A percentile compares a stretch with the other conserved stretches of the same genome.
phyloP scores from a whole-genome alignment of 768 basidiomycete species.

The Calvatia gigantea region DNA sequence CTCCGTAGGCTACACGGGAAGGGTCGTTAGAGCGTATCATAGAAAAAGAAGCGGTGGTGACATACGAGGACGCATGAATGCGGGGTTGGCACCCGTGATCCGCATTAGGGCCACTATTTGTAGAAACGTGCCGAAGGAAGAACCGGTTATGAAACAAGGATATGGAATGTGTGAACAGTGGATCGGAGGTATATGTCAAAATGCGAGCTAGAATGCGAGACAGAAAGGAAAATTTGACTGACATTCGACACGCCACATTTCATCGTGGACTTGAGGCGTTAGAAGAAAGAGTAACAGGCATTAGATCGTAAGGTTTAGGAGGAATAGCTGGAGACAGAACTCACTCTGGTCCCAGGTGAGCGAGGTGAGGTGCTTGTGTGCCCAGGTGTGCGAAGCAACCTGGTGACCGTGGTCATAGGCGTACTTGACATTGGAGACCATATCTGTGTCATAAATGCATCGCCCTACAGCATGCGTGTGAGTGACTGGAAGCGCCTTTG shows the following conservation, averaged over 20 bases:
- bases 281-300: neutral
- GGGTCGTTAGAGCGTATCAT: neutral
- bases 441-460: constrained; percentile 33
- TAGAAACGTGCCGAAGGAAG: neutral
- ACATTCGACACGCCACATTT: constrained; percentile 36
- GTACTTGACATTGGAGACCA: constrained; percentile 27
- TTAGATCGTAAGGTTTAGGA: neutral
- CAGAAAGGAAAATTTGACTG: constrained; percentile 3
- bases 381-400: constrained; percentile 45
- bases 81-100: constrained; percentile 39
- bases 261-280: constrained; percentile 25
- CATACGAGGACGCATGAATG: constrained; percentile 46
- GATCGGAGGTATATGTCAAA: neutral
- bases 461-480: constrained; percentile 17
- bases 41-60: neutral
- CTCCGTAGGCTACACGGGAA: constrained; percentile 33
- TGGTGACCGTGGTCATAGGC: constrained; percentile 38
- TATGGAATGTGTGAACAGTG: neutral
- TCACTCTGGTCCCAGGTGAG: constrained; percentile 30
- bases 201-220: neutral
- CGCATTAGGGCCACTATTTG: constrained; percentile 34
- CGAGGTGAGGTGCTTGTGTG: constrained; percentile 29
- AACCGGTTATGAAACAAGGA: neutral
- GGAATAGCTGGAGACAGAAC: neutral
- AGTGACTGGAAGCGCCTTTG: neutral